phyloP scores from a whole-genome alignment of 176 grass and related monocot genomes.

The Carex kokanica region DNA sequence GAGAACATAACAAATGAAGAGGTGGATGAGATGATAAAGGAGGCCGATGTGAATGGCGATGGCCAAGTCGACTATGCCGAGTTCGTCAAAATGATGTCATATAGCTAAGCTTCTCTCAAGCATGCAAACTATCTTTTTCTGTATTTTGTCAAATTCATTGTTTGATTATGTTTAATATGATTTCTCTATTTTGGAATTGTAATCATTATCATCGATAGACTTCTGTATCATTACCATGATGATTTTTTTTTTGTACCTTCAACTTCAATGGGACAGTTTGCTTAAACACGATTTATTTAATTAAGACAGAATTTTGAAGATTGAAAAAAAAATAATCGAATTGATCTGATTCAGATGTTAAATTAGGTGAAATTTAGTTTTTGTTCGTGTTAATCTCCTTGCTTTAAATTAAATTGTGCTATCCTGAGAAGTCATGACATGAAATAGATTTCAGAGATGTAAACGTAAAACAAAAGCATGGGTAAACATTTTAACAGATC shows the following conservation, averaged over 20 bases:
- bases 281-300: not conserved
- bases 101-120: not conserved
- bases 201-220: not conserved
- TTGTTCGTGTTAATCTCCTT: not conserved
- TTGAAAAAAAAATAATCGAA: not conserved
- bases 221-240: not conserved
- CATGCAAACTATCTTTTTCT: not conserved
- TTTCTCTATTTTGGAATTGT: not conserved
- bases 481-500: too few species aligned
- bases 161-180: not conserved
- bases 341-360: not conserved
- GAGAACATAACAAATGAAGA: conserved; percentile 16
- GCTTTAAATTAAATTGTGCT: not conserved
- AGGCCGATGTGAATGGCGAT: conserved; percentile 21
- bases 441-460: not conserved
- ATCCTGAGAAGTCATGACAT: not conserved
- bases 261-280: not conserved
- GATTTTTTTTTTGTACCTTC: not conserved
- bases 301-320: not conserved
- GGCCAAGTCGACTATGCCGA: conserved; percentile 22
- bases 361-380: not conserved
- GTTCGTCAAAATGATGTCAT: conserved; percentile 27
- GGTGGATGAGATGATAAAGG: conserved; percentile 26
- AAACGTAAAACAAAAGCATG: not conserved
- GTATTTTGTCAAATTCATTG: not conserved